Evolutionary conservation across 148 eudicot genomes (phyloP), one percentile per base, ranked within the genome.

Genomic region (Limonium bicolor): DNA sequence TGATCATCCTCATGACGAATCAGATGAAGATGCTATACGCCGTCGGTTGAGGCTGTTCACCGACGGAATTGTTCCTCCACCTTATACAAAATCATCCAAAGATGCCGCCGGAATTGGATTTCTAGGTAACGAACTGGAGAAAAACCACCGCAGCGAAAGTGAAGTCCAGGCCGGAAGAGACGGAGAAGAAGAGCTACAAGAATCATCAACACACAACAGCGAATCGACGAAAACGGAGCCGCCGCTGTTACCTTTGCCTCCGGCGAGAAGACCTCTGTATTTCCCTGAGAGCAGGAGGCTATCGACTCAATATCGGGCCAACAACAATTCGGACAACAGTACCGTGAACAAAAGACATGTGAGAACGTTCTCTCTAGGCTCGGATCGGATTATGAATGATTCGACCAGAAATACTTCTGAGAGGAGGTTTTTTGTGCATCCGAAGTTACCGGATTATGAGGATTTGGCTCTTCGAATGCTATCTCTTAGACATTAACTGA

Each of bases 11-110:
- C 55, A 63, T 20, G 67, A 67, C 41, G 16, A 41, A 22, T 17
- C 51, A 15, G 13, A 12, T 6, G 6, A 4, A 4, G 30, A 53
- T 22, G 39, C 60, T 8, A 65, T n/a, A n/a, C n/a, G n/a, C n/a
- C n/a, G n/a, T n/a, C n/a, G n/a, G n/a, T n/a, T 63, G n/a, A 61
- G 54, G 48, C 66, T 65, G 6, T 51, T 41, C 31, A 19, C 43
- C 13, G 43, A 58, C 53, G 58, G 36, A 25, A 20, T 51, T 40
- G 56, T 64, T 11, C 66, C 63, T 24, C 69, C 86, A 41, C 83
- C 82, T 36, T 72, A 77, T 41, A 63, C 55, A n/a, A 43, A n/a
- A n/a, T n/a, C n/a, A n/a, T n/a, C n/a, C n/a, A n/a, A n/a, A n/a
- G n/a, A n/a, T n/a, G n/a, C n/a, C n/a, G n/a, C n/a, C n/a, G n/a